Base-by-base conservation (phyloP, 192 early-diverging fungal genomes). In the Chytriomyces sp. region DNA sequence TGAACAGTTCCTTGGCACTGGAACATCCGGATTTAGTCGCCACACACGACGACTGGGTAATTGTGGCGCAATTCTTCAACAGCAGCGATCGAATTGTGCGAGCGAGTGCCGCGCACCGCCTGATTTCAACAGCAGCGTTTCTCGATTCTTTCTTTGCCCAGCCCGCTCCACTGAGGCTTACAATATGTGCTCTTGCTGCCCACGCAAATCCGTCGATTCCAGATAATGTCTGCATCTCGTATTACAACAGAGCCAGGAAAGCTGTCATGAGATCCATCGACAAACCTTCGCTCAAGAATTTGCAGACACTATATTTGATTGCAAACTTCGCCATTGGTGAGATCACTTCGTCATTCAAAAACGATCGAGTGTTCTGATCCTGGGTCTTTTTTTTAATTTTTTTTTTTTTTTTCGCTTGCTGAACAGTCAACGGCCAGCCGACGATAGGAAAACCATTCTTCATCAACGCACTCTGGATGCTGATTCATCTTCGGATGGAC, bases 11-110 rank as follows among this genome's bases (percentile, higher is more conserved):
- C 35, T 35, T 35, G 35, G 35, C 35, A 35, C 11, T 64, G 10
- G 63, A 64, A 64, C 24, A 67, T 45, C 43, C 66, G 16, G 66
- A 67, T 67, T 45, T 46, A 16, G 46, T 67, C 43, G 43, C 66
- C 10, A 67, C 66, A 16, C 16, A 16, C 7, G 43, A 67, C 7
- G 66, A 67, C 45, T 67, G 8, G 8, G 26, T n/a, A 1, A 11
- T 26, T 11, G 26, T 67, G 23, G 24, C 18, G 13, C 8, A 13
- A 11, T 67, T 45, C 66, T 67, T 67, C 23, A 47, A 28, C 18
- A 45, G 13, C 13, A 44, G n/a, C 46, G 53, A 57, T 20, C 53
- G 53, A n/a, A 57, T 57, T 13, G 53, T 57, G 13, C 53, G 53
- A 57, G 8, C 26, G 23, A 20, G 66, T 4, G 66, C 66, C 9